Conservation (phyloP, 2,329 filamentous ascomycete genomes). For the Colletotrichum musae region DNA sequence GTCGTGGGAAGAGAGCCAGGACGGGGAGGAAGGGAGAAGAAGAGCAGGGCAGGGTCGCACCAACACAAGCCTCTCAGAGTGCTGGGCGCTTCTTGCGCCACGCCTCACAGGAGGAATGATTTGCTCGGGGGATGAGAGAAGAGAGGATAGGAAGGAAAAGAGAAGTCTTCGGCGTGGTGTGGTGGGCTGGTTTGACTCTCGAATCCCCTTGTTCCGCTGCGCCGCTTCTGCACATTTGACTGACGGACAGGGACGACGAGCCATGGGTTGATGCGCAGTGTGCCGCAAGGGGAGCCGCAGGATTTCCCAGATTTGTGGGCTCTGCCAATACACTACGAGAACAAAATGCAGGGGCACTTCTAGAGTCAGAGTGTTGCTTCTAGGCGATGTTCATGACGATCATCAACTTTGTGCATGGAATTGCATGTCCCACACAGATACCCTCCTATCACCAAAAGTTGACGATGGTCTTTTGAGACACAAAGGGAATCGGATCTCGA, state of each 20-base stretch:
- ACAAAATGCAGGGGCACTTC: neutral
- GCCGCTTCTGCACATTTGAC: slow-evolving; percentile 26
- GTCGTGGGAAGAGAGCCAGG: neutral
- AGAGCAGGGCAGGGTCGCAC: neutral
- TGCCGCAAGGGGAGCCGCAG: slow-evolving; percentile 24
- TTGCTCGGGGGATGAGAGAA: no score
- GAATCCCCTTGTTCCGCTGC: neutral
- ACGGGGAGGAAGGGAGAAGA: neutral
- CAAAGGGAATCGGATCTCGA: neutral
- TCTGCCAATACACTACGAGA: slow-evolving; percentile 14
- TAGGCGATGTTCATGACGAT: slow-evolving; percentile 9
- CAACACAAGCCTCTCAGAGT: no score
- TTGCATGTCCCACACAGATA: neutral
- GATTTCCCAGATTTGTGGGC: slow-evolving; percentile 22
- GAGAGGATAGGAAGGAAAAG: no score
- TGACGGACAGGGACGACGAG: slow-evolving; percentile 10
- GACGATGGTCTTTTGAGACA: neutral
- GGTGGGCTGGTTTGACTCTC: neutral
- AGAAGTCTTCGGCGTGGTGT: no score
- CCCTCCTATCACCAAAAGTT: neutral
- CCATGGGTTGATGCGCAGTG: slow-evolving; percentile 22
- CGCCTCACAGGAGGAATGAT: neutral
- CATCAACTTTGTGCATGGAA: neutral
- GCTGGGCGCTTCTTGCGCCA: neutral
- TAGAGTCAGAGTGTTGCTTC: neutral